Base-by-base conservation (phyloP, 495 filamentous ascomycete genomes). In the Massariosphaeria phaeospora region DNA sequence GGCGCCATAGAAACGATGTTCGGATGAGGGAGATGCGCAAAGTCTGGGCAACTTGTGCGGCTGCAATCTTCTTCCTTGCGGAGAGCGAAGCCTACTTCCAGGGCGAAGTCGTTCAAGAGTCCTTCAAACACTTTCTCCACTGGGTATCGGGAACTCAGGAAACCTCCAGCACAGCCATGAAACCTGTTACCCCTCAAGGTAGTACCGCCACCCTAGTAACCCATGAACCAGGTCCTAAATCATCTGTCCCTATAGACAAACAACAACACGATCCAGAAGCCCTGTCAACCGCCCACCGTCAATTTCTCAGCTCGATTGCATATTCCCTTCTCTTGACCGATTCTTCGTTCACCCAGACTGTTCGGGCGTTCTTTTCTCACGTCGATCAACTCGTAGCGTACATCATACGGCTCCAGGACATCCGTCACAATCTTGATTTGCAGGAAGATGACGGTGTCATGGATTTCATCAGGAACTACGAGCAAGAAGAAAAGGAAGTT, bases 81-180 rank as follows among this genome's bases (percentile, higher is more conserved):
- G 90, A 96, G 57, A 80, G 85, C 11, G 85, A 89, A 50, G 81
- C 79, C 11, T 96, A 93, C 58, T 83, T 96, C 55, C 90, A 96
- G 65, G 88, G 86, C 2, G 89, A 96, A 66, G 84, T 96, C 1
- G 81, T 96, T 15, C 79, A 84, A 47, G 83, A 82, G 8, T 84
- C 87, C 0, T 95, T 86, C 76, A 73, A 77, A 38, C 73, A 78
- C 52, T 79, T 85, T 40, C 72, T 73, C 13, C 64, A 74, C 69
- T 74, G 87, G 69, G 55, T 72, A 5, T 46, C 38, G 30, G 34
- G 40, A 11, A 40, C 45, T 8, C 15, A 21, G 3, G 10, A 46
- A 15, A 18, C 33, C 3, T 27, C 29, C 1, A 27, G 7, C 17
- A 27, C 25, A 12, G 5, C 43, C 5, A 29, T 10, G 6, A 17